These are phyloP conservation scores for Centrapalus pauciflorus DNA, from an alignment of 129 eudicot species.

Conservation along the genomic window DNA sequence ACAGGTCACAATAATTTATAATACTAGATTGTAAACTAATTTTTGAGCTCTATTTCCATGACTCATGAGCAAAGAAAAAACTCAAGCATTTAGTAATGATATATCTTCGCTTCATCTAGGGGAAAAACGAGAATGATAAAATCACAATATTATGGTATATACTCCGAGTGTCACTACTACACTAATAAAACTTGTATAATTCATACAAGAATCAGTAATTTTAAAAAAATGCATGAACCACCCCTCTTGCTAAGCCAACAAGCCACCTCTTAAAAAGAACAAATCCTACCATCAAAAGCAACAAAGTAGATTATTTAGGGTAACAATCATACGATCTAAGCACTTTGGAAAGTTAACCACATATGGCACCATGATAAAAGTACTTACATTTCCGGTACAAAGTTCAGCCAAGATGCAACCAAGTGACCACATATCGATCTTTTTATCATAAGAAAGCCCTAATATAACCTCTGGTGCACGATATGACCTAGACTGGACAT, in stretches of 20 bases:
- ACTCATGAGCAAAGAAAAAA: neutral
- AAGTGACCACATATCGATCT: slow-evolving; percentile 97
- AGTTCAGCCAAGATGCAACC: slow-evolving; percentile 99
- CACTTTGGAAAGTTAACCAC: neutral
- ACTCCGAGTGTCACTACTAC: neutral
- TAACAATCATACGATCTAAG: neutral
- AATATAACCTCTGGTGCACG: slow-evolving; percentile 98
- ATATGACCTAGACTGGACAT: slow-evolving; percentile 96
- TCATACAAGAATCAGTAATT: neutral
- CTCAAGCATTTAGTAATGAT: neutral
- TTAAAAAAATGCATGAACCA: neutral
- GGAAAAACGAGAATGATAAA: neutral
- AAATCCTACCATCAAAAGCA: too few relatives aligned
- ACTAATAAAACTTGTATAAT: neutral
- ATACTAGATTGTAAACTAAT: too few relatives aligned
- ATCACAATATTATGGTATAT: too few relatives aligned
- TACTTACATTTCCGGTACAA: slow-evolving; percentile 95
- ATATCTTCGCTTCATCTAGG: neutral
- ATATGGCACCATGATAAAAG: neutral
- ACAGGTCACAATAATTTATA: too few relatives aligned
- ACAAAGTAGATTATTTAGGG: neutral
- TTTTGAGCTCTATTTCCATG: too few relatives aligned
- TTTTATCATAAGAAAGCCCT: slow-evolving; percentile 89
- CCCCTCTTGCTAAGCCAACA: neutral
- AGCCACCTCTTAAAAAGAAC: neutral